Evolutionary conservation across 2,329 filamentous ascomycete genomes (phyloP), one percentile per base, ranked within the genome.

Genomic region (Xylaria sp.): DNA sequence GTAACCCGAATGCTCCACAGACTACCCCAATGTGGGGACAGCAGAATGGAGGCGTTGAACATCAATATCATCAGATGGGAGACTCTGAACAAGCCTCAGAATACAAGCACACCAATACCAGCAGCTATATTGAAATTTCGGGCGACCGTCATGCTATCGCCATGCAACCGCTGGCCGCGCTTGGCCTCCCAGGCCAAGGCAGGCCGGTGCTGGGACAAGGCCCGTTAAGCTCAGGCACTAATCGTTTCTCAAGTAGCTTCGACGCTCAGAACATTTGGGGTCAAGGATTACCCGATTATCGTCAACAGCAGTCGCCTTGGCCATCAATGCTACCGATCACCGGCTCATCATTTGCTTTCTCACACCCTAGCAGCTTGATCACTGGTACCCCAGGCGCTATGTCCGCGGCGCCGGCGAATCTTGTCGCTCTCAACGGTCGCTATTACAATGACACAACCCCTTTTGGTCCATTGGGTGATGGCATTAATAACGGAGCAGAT

Each of bases 291-390:
- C 39, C 58, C 19, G 50, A 3, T 23, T 57, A 50, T 49, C 63
- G 59, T 16, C 63, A 68, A 51, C 62, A 66, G 30, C 53, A 56
- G 55, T 65, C 65, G n/a, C 59, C 67, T 54, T 67, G 64, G 61
- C 42, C 56, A 8, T 59, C 65, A 42, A 60, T 60, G 30, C 54
- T 52, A 53, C 52, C 60, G 47, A 62, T 58, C 48, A 59, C 50
- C 62, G 63, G 61, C 58, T 75, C 76, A 1, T 67, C 69, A 4
- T 61, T 69, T 11, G 67, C 63, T 5, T 83, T 83, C 63, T 79
- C 80, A 11, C 74, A 81, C 58, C 71, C 74, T 1, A 83, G 80
- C 67, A 82, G 79, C 63, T 65, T 84, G 19, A 81, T 80, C 59
- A 76, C 75, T 47, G 77, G 80, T 39, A 80, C 79, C 4, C 79